Evolutionary conservation across 257 asterid genomes (phyloP), one percentile per base, ranked within the genome.

Genomic region (Anisodus acutangulus): DNA sequence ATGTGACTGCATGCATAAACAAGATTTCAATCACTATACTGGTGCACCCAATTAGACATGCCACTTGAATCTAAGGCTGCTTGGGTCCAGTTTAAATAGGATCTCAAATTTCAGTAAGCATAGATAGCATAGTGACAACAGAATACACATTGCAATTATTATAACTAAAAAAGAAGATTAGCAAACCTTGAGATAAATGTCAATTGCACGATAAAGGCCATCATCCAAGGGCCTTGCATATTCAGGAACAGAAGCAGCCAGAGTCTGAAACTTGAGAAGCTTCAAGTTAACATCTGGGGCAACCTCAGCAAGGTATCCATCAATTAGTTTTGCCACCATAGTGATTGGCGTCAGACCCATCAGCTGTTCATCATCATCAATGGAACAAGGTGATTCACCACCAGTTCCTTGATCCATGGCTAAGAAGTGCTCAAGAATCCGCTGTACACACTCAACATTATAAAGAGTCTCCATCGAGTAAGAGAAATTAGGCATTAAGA

Each of bases 171-270:
- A 11, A 35, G 26, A 51, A 4, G 37, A 37, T 9, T 1, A 51
- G 62, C 82, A 26, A 74, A 16, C 99, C 99, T 96, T 96, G 59
- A 96, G 92, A 87, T 92, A 96, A 85, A 94, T 93, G 88, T 96
- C 99, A 37, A 93, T 90, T 43, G 99, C 97, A 63, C 99, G 98
- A 86, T 96, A 96, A 86, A 96, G 98, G 26, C 99, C 98, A 53
- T 96, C 99, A 82, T 96, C 99, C 86, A 96, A 89, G 51, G 98
- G 97, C 85, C 99, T 91, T 3, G 97, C 98, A 37, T 94, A 94
- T 83, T 96, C 99, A 0, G 99, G 99, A 57, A 96, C 93, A 78
- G 93, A 93, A 78, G 95, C 96, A 80, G 98, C 97, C 83, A 96
- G 94, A 82, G 95, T 83, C 86, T 91, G 96, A 90, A 96, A 94